A percentile compares a stretch with the other conserved stretches of the same genome.
phyloP scores from a whole-genome alignment of 495 filamentous ascomycete species.

The Hypomontagnella monticulosa region DNA sequence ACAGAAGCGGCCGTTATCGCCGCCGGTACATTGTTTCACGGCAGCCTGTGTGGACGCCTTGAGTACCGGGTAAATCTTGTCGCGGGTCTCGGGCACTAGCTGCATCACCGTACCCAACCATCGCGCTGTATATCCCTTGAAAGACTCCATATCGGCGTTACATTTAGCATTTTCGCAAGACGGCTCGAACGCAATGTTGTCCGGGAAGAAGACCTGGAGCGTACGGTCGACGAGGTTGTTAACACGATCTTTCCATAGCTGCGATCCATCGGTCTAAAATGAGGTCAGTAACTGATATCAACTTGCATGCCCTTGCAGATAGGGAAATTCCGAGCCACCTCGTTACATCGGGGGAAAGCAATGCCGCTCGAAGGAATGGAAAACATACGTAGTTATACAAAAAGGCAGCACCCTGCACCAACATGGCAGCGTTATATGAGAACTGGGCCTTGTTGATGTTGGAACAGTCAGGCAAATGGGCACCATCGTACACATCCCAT shows the following conservation, averaged over 20 bases:
- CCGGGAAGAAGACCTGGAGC: conserved; percentile 56
- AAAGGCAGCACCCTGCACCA: conserved; percentile 65
- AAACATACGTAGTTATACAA: conserved; percentile 65
- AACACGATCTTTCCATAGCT: conserved; percentile 56
- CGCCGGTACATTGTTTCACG: conserved; percentile 67
- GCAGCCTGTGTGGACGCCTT: conserved; percentile 65
- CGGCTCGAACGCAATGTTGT: conserved; percentile 60
- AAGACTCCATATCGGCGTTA: conserved; percentile 71
- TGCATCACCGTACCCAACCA: conserved; percentile 74
- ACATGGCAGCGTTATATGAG: conserved; percentile 69
- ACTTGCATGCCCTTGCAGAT: background rate
- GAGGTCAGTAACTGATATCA: conserved; percentile 21
- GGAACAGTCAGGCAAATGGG: conserved; percentile 51
- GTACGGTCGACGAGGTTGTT: conserved; percentile 54
- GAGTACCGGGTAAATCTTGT: conserved; percentile 59
- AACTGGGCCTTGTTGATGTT: conserved; percentile 56
- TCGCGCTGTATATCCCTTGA: conserved; percentile 72
- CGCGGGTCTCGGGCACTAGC: conserved; percentile 54
- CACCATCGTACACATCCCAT: conserved; percentile 62
- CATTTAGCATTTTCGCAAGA: conserved; percentile 67
- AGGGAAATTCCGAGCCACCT: background rate
- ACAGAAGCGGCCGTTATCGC: conserved; percentile 61
- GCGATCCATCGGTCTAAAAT: conserved; percentile 58
- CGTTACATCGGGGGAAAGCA: background rate
- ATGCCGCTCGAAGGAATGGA: background rate